phyloP scores from a whole-genome alignment of 176 grass and related monocot genomes.

The Panicum miliaceum region DNA sequence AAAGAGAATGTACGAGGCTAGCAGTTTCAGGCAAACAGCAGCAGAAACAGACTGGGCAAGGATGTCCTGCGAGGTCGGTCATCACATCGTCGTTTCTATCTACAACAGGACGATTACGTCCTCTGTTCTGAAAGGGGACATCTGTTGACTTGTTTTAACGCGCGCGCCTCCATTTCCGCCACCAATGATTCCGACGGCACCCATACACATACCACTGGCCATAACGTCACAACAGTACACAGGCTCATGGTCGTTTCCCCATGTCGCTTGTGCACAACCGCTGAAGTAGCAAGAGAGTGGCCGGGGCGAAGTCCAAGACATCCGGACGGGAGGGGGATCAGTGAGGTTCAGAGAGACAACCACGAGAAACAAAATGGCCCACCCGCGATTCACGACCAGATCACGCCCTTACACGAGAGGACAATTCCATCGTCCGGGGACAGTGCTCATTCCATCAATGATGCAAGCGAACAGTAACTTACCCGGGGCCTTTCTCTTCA shows the following conservation, averaged over 20 bases:
- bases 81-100: background rate
- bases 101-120: background rate
- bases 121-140: background rate
- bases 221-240: background rate
- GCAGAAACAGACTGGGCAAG: background rate
- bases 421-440: background rate
- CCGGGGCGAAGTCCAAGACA: background rate
- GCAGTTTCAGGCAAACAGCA: background rate
- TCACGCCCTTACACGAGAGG: background rate
- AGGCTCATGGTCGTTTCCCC: slow-evolving; percentile 20
- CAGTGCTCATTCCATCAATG: background rate
- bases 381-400: background rate
- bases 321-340: background rate
- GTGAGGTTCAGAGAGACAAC: background rate
- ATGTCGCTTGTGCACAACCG: slow-evolving; percentile 26
- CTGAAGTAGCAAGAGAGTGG: background rate
- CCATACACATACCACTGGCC: background rate
- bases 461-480: slow-evolving; percentile 22
- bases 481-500: background rate
- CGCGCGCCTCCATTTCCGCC: background rate
- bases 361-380: slow-evolving; percentile 34
- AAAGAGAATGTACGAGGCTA: background rate
- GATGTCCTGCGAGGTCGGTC: background rate
- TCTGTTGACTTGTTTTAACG: slow-evolving; percentile 4
- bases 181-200: background rate